Conservation (phyloP, 257 asterid species). For the Capsicum baccatum region DNA sequence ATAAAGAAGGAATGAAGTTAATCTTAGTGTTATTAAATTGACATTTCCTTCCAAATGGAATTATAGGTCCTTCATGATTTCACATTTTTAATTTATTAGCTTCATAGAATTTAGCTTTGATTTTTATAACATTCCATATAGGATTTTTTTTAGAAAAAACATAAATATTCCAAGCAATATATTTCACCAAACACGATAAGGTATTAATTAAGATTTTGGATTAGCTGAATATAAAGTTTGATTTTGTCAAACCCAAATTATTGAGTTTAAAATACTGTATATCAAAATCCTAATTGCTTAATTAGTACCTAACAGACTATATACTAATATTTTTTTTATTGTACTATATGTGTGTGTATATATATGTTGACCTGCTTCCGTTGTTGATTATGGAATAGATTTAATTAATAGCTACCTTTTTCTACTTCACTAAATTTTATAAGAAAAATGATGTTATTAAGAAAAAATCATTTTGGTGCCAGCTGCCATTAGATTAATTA, state of each 20-base stretch:
- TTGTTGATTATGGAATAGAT: background rate
- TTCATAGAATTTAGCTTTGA: background rate
- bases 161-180: background rate
- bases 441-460: background rate
- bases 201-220: background rate
- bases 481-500: background rate
- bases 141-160: background rate
- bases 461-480: background rate
- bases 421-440: background rate
- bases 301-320: background rate
- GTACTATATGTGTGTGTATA: background rate
- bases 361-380: background rate
- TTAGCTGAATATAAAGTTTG: background rate
- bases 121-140: background rate
- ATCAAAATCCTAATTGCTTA: background rate
- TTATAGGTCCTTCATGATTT: too few species aligned
- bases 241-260: constrained; percentile 12
- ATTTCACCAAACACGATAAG: constrained; percentile 2
- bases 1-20: background rate
- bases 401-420: background rate
- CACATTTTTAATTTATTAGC: too few species aligned
- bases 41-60: background rate
- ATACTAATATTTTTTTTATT: background rate
- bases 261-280: background rate
- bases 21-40: background rate